Conservation (phyloP, 805 yeast genomes). For the Ogataea siamensis region DNA sequence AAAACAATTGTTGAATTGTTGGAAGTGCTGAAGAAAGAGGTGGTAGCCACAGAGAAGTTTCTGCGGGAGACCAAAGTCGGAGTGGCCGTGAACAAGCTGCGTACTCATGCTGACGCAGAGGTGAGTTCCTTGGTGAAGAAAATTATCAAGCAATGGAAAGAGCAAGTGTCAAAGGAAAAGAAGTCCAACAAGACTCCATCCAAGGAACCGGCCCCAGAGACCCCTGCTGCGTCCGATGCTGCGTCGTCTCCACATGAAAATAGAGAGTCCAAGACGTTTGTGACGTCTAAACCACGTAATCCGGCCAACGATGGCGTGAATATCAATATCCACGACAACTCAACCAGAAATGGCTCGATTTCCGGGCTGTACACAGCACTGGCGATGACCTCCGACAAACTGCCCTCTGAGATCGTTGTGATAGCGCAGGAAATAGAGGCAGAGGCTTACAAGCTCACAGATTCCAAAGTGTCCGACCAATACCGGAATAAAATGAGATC, state of each 20-base stretch:
- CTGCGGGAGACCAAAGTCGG: constrained; percentile 96
- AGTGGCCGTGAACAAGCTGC: constrained; percentile 86
- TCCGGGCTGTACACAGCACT: constrained; percentile 85
- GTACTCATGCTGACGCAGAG: constrained; percentile 65
- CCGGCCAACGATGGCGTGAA: constrained; percentile 79
- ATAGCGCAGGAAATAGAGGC: constrained; percentile 71
- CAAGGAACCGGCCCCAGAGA: constrained; percentile 11
- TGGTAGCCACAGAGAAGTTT: constrained; percentile 79
- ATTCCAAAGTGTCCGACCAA: constrained; percentile 52
- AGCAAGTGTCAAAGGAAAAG: constrained; percentile 71
- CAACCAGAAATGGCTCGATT: constrained; percentile 81
- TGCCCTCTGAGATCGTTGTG: constrained; percentile 52
- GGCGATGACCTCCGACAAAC: constrained; percentile 67
- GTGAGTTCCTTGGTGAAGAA: constrained; percentile 71
- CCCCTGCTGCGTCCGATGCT: constrained; percentile 22
- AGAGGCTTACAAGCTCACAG: constrained; percentile 63
- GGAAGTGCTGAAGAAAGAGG: constrained; percentile 62
- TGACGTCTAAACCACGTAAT: constrained; percentile 61
- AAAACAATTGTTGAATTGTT: constrained; percentile 66
- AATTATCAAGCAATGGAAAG: constrained; percentile 88
- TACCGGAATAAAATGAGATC: constrained; percentile 86
- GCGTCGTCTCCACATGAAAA: constrained; percentile 10
- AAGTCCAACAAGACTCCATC: constrained; percentile 24
- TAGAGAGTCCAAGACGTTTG: constrained; percentile 34
- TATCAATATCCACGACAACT: constrained; percentile 65